Evolutionary conservation across 1,139 yeast genomes (phyloP).

Genomic region (Kodamaea plutei): DNA sequence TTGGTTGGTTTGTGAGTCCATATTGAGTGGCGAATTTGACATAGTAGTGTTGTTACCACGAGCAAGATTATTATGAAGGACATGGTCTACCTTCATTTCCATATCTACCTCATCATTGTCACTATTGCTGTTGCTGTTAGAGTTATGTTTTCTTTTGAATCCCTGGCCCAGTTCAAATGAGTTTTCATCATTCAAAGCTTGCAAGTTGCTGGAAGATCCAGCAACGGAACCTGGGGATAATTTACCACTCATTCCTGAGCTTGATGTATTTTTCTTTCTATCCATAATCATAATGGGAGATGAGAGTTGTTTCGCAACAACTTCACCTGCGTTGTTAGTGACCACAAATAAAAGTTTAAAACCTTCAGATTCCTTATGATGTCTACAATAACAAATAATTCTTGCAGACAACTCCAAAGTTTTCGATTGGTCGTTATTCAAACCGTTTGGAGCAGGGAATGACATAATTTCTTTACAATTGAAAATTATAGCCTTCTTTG

Average conservation of each 20-base stretch:
- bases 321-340: slow-evolving; percentile 52
- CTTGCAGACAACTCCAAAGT: slow-evolving; percentile 75
- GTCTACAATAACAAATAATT: slow-evolving; percentile 93
- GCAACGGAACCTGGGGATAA: slow-evolving; percentile 20
- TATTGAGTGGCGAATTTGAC: slow-evolving; percentile 5
- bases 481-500: slow-evolving; percentile 80
- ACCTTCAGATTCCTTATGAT: slow-evolving; percentile 81
- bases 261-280: slow-evolving; percentile 60
- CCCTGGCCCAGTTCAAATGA: slow-evolving; percentile 6
- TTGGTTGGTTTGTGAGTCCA: too few relatives aligned
- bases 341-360: slow-evolving; percentile 71
- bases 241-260: slow-evolving; percentile 9
- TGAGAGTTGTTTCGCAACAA: slow-evolving; percentile 71
- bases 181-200: slow-evolving; percentile 6
- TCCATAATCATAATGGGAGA: slow-evolving; percentile 87
- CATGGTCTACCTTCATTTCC: slow-evolving; percentile 5
- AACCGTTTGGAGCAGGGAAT: slow-evolving; percentile 61
- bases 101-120: slow-evolving; percentile 8
- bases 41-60: slow-evolving; percentile 5
- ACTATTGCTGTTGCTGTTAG: slow-evolving; percentile 11
- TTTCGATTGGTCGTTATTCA: slow-evolving; percentile 30
- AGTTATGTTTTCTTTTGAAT: slow-evolving; percentile 6
- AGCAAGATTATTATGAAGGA: not conserved
- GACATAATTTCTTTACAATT: slow-evolving; percentile 85
- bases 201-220: slow-evolving; percentile 20